Evolutionary conservation across 371 early-diverging fungal species (phyloP).

Genomic region (Mucor irregularis): DNA sequence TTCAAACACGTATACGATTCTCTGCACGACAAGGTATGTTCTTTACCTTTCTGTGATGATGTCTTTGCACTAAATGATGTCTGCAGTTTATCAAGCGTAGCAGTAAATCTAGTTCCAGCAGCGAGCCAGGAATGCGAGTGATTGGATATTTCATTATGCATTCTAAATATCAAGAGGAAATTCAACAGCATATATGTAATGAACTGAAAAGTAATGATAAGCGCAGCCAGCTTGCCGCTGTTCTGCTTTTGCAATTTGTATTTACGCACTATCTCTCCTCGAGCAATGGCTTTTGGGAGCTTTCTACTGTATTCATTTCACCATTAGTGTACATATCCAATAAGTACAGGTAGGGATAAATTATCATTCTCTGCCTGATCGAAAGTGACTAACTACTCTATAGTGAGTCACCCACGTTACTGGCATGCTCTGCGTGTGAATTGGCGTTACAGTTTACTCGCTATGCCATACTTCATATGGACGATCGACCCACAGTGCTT

Average conservation of each 20-base stretch:
- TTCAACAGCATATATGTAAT: neutral
- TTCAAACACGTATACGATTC: conserved; percentile 15
- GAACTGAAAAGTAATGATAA: neutral
- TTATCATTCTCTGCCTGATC: neutral
- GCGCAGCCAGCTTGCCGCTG: conserved; percentile 8
- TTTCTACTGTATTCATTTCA: neutral
- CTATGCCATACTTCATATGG: neutral
- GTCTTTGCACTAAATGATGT: neutral
- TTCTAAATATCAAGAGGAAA: neutral
- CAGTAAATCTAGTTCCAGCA: neutral
- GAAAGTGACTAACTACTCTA: neutral
- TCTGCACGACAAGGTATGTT: conserved; percentile 13
- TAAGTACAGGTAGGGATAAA: neutral
- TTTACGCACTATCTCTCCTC: neutral
- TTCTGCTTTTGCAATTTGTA: conserved; percentile 10
- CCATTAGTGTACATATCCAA: neutral
- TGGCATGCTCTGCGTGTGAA: conserved; percentile 11
- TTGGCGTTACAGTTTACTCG: neutral
- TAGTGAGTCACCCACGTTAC: conserved; percentile 8
- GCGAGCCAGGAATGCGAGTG: conserved; percentile 12
- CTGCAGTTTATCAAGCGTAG: neutral
- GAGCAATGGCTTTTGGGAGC: neutral
- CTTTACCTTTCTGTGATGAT: neutral
- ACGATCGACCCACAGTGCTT: no score
- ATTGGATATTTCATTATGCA: conserved; percentile 12